phyloP scores from a whole-genome alignment of 1,139 yeast species.

The Entelexis sorbosivorans region DNA sequence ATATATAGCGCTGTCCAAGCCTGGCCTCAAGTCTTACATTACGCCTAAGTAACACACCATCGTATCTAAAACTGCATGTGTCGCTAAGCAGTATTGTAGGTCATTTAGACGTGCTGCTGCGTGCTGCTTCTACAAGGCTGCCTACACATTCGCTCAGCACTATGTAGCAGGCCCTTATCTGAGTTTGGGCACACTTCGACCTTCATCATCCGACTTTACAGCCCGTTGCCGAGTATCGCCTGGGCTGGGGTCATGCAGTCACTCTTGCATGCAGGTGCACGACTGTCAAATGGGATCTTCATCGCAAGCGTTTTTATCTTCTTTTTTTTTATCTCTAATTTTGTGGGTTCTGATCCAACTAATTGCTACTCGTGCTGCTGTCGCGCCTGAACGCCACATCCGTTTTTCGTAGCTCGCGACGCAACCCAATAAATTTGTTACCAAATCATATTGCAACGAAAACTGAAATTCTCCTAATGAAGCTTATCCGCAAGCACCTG shows the following conservation, averaged over 20 bases:
- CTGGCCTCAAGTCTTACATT: not conserved
- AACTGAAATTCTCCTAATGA: constrained; percentile 34
- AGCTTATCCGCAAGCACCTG: constrained; percentile 40
- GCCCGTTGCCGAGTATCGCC: not conserved
- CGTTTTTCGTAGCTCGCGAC: not conserved
- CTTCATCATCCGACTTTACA: no score
- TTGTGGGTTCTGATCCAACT: not conserved
- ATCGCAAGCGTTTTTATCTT: not conserved
- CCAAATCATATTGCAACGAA: not conserved
- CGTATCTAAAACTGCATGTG: no score
- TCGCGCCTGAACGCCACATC: no score
- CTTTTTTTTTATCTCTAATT: not conserved
- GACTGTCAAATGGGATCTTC: no score
- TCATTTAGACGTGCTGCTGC: no score
- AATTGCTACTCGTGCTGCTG: no score
- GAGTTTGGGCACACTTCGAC: no score
- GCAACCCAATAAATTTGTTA: not conserved
- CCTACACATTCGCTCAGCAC: no score
- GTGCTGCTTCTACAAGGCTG: no score
- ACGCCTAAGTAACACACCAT: not conserved
- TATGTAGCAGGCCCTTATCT: no score
- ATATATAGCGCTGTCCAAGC: not conserved
- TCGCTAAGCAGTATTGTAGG: no score
- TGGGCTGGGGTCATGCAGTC: not conserved
- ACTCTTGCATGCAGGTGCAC: no score